A percentile compares a stretch with the other conserved stretches of the same genome.
Conservation (phyloP, 2,329 filamentous ascomycete species). For the Epichloe sp. region DNA sequence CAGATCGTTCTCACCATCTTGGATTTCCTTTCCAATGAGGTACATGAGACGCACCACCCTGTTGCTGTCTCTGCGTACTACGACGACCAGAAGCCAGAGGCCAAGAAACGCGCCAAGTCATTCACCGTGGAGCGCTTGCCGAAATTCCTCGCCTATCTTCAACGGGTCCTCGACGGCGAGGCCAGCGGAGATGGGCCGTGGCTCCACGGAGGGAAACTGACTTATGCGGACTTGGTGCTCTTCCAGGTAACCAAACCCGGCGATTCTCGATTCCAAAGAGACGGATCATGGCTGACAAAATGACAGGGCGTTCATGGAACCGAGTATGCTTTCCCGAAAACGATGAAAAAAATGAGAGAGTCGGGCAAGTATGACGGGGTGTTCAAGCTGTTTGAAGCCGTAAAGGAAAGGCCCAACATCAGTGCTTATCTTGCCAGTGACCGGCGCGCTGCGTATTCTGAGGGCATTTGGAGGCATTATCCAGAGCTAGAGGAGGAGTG, state of each 20-base stretch:
- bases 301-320: constrained; percentile 41
- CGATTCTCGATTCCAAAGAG: not conserved
- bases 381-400: constrained; percentile 49
- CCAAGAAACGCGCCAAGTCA: constrained; percentile 40
- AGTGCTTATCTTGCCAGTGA: constrained; percentile 57
- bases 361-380: constrained; percentile 45
- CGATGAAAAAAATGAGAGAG: constrained; percentile 40
- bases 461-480: constrained; percentile 61
- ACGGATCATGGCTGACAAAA: constrained; percentile 2
- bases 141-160: constrained; percentile 60
- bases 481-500: constrained; percentile 49
- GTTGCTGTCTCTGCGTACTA: constrained; percentile 48
- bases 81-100: constrained; percentile 61
- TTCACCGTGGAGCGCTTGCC: constrained; percentile 52
- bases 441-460: constrained; percentile 45
- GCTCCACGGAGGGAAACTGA: constrained; percentile 50
- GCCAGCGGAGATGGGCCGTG: constrained; percentile 46
- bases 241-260: constrained; percentile 43
- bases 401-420: constrained; percentile 50
- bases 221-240: constrained; percentile 60
- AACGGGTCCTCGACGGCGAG: constrained; percentile 47
- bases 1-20: constrained; percentile 54
- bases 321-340: constrained; percentile 57
- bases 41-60: constrained; percentile 67
- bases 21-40: constrained; percentile 56